These are phyloP conservation scores for Neofusicoccum cordaticola DNA, from an alignment of 2,329 filamentous ascomycete species.

Conservation along the genomic window DNA sequence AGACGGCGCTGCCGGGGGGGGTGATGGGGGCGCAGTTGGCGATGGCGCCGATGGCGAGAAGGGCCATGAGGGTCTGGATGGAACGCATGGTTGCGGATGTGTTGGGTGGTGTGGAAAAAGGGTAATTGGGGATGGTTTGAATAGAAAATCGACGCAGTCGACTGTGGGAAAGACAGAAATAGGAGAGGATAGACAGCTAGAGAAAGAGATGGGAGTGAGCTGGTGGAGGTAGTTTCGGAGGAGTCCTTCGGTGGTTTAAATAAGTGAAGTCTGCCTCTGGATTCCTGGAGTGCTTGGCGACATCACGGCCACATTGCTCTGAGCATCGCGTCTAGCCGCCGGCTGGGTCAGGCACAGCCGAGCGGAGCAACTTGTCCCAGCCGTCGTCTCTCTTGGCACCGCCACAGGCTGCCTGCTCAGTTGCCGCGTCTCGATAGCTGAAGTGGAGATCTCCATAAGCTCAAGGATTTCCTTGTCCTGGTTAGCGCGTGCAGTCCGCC, in stretches of 20 bases:
- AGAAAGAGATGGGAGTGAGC: background rate
- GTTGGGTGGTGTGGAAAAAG: background rate
- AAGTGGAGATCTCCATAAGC: background rate
- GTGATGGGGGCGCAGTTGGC: background rate
- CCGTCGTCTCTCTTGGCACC: background rate
- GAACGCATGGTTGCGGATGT: background rate
- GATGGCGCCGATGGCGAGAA: background rate
- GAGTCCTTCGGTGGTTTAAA: background rate
- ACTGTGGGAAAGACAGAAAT: background rate
- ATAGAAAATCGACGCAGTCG: background rate
- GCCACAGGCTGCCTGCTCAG: background rate
- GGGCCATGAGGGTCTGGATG: background rate
- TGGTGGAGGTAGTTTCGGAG: background rate
- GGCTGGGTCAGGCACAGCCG: background rate
- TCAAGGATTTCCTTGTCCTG: background rate
- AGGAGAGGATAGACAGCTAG: background rate
- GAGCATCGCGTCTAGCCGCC: background rate
- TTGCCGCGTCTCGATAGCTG: background rate
- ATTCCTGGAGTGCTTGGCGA: too few species aligned
- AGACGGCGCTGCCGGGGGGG: background rate
- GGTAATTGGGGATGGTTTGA: background rate
- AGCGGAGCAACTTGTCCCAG: background rate
- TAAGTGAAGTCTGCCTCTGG: background rate
- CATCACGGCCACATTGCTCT: too few species aligned
- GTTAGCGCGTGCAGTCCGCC: background rate